A percentile compares a stretch with the other conserved stretches of the same genome.
phyloP scores from a whole-genome alignment of 2,329 filamentous ascomycete species.

The Colletotrichum nymphaeae region DNA sequence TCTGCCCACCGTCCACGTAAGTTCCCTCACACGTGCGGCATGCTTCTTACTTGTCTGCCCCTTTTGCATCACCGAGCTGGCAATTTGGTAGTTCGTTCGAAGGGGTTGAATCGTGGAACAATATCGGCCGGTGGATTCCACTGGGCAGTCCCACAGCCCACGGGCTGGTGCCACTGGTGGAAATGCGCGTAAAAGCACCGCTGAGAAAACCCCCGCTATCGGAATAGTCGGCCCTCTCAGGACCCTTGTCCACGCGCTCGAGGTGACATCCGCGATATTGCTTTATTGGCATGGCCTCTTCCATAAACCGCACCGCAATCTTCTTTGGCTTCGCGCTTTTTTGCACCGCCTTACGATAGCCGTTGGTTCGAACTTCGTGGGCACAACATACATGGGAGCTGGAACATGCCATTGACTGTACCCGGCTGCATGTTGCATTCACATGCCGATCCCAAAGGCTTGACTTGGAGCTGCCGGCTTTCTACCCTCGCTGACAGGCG shows the following conservation, averaged over 20 bases:
- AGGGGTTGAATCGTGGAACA: constrained; percentile 2
- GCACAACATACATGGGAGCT: too few relatives aligned
- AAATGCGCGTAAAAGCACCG: background rate
- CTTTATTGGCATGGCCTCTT: background rate
- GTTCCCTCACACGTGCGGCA: too few relatives aligned
- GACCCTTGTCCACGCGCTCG: constrained; percentile 3
- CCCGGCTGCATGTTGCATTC: background rate
- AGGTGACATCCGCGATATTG: constrained; percentile 13
- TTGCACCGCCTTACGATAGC: background rate
- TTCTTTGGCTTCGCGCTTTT: background rate
- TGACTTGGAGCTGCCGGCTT: background rate
- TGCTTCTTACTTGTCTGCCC: background rate
- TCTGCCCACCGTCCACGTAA: background rate
- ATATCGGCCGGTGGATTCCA: background rate
- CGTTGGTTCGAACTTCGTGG: too few relatives aligned
- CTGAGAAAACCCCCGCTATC: background rate
- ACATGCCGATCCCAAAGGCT: constrained; percentile 6
- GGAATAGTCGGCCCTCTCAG: background rate
- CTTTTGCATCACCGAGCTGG: constrained; percentile 10
- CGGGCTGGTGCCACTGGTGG: constrained; percentile 12
- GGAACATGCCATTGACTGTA: too few relatives aligned
- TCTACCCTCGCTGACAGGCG: background rate
- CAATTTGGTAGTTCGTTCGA: background rate
- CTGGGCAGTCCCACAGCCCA: background rate
- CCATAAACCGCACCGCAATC: background rate